A percentile compares a stretch with the other conserved stretches of the same genome.
phyloP scores from a whole-genome alignment of 129 eudicot species.

The Centella asiatica region DNA sequence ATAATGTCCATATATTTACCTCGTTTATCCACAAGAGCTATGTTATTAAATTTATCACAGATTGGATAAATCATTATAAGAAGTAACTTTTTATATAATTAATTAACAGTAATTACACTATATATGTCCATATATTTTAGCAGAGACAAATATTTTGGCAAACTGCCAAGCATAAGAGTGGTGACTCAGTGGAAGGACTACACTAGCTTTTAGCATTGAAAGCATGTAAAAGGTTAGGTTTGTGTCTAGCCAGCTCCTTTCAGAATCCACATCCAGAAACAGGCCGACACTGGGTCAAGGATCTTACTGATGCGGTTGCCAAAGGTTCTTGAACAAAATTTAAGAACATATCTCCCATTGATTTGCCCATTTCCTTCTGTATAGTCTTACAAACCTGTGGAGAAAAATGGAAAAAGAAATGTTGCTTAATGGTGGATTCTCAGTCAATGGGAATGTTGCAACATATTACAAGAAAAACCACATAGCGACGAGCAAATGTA shows the following conservation, averaged over 20 bases:
- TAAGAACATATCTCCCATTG: conserved; percentile 63
- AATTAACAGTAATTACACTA: no score
- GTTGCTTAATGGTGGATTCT: background rate
- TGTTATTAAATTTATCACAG: no score
- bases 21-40: no score
- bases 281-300: conserved; percentile 6
- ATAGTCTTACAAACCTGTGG: conserved; percentile 69
- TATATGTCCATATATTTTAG: no score
- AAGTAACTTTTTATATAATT: no score
- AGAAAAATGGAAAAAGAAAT: background rate
- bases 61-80: no score
- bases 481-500: no score
- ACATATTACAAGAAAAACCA: no score
- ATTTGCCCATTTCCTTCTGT: conserved; percentile 63
- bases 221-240: conserved; percentile 5
- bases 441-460: no score
- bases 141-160: background rate
- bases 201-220: background rate
- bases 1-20: no score
- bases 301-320: conserved; percentile 95
- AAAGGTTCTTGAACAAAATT: conserved; percentile 60
- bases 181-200: conserved; percentile 2
- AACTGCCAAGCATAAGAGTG: conserved; percentile 7
- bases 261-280: background rate
- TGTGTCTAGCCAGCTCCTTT: background rate